Base-by-base conservation (phyloP, 176 grass and related monocot species). In the Cenchrus purpureus region DNA sequence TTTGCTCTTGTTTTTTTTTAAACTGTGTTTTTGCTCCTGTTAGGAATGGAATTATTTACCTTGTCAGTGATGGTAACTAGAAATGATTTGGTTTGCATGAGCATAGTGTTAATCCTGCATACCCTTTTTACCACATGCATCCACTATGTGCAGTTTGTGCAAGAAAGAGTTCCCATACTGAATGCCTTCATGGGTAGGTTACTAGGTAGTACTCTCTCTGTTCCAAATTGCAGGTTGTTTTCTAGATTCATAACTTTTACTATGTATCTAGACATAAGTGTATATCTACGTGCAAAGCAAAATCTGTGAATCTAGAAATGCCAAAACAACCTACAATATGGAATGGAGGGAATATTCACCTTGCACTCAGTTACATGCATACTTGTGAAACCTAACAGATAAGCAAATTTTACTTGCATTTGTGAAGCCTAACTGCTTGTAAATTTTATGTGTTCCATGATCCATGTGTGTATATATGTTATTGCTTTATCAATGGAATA, bases 51-150 rank as follows among this genome's bases (percentile, higher is more conserved):
- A 76, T 51, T 63, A 40, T 68, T 76, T 76, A 75, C 20, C 65
- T 77, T 64, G 66, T 32, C 4, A 51, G 40, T 83, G 56, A 15
- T 83, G 42, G 53, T 62, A 88, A 43, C 28, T 86, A 19, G 10
- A 73, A 76, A 66, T 69, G 25, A 31, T 71, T 71, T 60, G 22
- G 17, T 19, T 81, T 77, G 11, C 42, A 69, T 76, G 60, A 69
- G 11, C 29, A 20, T 71, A 67, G 52, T 78, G 57, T 78, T 32
- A 65, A 76, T 82, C 22, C 37, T 83, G 46, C 46, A 65, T 78
- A 61, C 64, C 29, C 71, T 63, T 78, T 13, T 71, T 64, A 44
- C 74, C 17, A 45, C 12, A 37, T 48, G 45, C 70, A 46, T 61
- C 20, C 22, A 63, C 10, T 73, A 10, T 25, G 16, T 56, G 19